phyloP scores from a whole-genome alignment of 2,329 filamentous ascomycete genomes.

The Penicillium sp. region DNA sequence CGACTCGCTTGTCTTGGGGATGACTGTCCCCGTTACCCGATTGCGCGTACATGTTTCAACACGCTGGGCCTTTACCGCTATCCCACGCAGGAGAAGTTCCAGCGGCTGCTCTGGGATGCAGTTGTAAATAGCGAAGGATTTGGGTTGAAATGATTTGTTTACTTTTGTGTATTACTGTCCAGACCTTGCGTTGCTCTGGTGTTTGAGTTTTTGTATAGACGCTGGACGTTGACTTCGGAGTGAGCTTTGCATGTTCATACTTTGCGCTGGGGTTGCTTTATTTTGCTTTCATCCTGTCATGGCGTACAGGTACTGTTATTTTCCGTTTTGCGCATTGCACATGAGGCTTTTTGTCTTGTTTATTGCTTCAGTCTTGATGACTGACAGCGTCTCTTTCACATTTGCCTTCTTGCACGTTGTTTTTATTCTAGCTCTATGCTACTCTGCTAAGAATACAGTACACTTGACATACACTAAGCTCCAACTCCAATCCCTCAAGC shows the following conservation, averaged over 20 bases:
- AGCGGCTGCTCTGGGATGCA: conserved; percentile 74
- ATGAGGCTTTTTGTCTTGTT: neutral
- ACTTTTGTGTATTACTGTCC: neutral
- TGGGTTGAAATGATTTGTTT: conserved; percentile 63
- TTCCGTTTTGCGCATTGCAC: neutral
- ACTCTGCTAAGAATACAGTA: conserved; percentile 1
- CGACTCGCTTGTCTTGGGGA: conserved; percentile 73
- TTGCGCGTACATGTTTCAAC: conserved; percentile 90
- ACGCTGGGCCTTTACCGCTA: conserved; percentile 75
- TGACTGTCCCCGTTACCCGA: conserved; percentile 72
- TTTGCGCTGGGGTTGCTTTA: neutral
- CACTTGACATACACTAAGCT: neutral
- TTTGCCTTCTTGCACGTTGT: neutral
- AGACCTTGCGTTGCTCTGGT: neutral
- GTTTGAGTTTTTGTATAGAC: conserved; percentile 9
- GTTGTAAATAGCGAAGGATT: conserved; percentile 91
- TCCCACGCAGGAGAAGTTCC: conserved; percentile 62
- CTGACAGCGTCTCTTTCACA: neutral
- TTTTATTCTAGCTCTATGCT: neutral
- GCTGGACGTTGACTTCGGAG: conserved; percentile 10
- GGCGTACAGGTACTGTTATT: neutral
- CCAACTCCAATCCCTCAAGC: neutral
- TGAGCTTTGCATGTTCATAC: neutral
- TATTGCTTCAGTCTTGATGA: neutral
- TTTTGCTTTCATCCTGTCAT: neutral